These are phyloP conservation scores for Tremellales sp. DNA, from an alignment of 1,284 basidiomycete species.

Conservation along the genomic window DNA sequence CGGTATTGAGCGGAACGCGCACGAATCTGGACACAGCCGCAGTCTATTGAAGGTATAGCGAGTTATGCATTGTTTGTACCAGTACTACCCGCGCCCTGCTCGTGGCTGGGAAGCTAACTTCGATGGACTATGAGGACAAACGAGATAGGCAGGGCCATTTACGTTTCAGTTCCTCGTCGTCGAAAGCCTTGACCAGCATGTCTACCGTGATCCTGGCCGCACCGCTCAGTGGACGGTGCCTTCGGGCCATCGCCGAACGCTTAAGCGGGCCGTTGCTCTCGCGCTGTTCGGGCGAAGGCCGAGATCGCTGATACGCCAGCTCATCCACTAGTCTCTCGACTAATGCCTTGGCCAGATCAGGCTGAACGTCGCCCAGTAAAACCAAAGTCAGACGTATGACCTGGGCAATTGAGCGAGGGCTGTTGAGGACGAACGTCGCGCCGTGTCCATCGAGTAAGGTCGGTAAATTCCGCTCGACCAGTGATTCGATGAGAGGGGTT, in stretches of 20 bases:
- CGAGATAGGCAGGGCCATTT: too few species aligned
- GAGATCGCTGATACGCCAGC: constrained; percentile 16
- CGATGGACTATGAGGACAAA: too few species aligned
- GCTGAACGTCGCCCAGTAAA: background rate
- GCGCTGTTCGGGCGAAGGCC: background rate
- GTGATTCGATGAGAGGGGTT: constrained; percentile 2
- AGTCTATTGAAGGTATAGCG: background rate
- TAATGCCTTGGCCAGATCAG: background rate
- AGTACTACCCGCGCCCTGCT: too few species aligned
- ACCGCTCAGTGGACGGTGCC: background rate
- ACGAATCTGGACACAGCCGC: too few species aligned
- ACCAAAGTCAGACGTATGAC: background rate
- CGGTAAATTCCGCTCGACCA: background rate
- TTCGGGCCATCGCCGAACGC: too few species aligned
- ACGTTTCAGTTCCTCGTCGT: constrained; percentile 17
- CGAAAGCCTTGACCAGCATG: constrained; percentile 10
- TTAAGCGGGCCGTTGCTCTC: constrained; percentile 1
- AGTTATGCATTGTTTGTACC: too few species aligned
- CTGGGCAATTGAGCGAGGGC: background rate
- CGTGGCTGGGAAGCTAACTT: too few species aligned
- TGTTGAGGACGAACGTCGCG: background rate
- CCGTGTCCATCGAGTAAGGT: background rate
- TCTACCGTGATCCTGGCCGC: constrained; percentile 14
- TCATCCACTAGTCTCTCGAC: constrained; percentile 23
- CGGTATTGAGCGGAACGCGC: too few species aligned